Conservation (phyloP, 805 yeast genomes). For the Schizosaccharomyces pombe region DNA sequence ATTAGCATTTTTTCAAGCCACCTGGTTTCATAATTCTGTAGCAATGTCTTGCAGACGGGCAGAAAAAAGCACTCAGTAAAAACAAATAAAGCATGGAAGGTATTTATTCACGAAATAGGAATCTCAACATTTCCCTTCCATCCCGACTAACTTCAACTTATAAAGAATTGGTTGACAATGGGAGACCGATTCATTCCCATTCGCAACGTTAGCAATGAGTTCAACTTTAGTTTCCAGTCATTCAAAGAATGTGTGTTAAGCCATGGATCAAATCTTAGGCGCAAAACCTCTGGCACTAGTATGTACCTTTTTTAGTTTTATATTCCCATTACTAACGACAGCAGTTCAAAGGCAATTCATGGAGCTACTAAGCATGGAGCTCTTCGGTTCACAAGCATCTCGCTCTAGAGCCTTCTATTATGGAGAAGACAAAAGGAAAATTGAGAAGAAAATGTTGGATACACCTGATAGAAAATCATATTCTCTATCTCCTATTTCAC, state of each 20-base stretch:
- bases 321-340: neutral
- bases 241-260: neutral
- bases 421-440: neutral
- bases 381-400: neutral
- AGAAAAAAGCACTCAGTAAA: neutral
- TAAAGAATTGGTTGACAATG: neutral
- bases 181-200: conserved; percentile 1
- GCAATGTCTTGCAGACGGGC: no score
- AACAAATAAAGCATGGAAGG: neutral
- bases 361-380: neutral
- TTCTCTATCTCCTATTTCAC: conserved; percentile 67
- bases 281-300: neutral
- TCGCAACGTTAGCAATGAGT: neutral
- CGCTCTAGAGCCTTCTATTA: neutral
- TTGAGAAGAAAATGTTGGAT: neutral
- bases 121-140: neutral
- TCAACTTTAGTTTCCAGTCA: neutral
- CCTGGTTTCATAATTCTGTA: no score
- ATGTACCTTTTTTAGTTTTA: neutral
- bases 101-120: neutral
- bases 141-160: neutral
- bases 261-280: neutral
- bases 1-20: no score
- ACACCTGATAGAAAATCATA: conserved; percentile 27
- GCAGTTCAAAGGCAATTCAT: neutral